Evolutionary conservation across 176 grass and related monocot genomes (phyloP).

Genomic region (Elymus sibiricus): DNA sequence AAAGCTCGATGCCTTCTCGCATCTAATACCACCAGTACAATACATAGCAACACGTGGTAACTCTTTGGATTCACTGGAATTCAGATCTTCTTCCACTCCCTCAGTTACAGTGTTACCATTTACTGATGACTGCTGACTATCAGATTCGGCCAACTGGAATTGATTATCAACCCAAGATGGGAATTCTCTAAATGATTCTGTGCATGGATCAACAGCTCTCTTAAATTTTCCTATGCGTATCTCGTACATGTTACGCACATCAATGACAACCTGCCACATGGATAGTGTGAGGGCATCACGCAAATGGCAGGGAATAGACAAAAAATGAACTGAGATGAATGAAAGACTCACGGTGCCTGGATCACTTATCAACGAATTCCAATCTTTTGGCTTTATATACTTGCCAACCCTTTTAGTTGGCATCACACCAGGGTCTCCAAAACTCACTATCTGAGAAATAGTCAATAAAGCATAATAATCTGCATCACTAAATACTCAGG

Average conservation of each 20-base stretch:
- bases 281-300: conserved; percentile 7
- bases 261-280: conserved; percentile 73
- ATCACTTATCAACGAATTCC: conserved; percentile 88
- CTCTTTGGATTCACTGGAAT: conserved; percentile 19
- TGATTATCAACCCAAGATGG: conserved; percentile 75
- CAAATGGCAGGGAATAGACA: not conserved
- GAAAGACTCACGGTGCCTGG: conserved; percentile 74
- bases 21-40: conserved; percentile 97
- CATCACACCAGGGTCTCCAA: conserved; percentile 77
- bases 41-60: conserved; percentile 98
- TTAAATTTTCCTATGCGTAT: conserved; percentile 96
- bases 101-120: not conserved
- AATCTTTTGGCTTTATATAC: conserved; percentile 90
- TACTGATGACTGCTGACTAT: conserved; percentile 10
- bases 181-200: conserved; percentile 82
- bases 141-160: conserved; percentile 63
- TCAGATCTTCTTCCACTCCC: not conserved
- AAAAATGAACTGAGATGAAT: conserved; percentile 14
- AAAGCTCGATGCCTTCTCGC: conserved; percentile 98
- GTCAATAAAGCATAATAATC: conserved; percentile 20
- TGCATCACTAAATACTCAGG: not conserved
- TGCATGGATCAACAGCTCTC: conserved; percentile 82
- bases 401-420: conserved; percentile 89
- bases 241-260: conserved; percentile 97
- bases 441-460: conserved; percentile 69